phyloP scores from a whole-genome alignment of 2,329 filamentous ascomycete genomes.

The Eutypella sp. region DNA sequence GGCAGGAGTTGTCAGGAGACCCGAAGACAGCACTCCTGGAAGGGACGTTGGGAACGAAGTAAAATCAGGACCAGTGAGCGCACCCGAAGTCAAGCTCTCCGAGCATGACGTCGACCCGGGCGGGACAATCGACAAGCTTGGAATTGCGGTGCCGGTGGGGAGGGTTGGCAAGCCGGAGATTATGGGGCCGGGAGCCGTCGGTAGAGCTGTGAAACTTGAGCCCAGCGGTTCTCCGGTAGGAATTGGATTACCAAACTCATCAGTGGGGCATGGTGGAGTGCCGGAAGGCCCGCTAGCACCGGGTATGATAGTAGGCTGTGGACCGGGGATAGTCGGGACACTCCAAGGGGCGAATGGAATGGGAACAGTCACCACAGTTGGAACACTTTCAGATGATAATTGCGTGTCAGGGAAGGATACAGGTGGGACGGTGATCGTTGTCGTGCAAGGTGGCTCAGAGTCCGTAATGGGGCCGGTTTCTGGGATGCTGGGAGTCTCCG shows the following conservation, averaged over 20 bases:
- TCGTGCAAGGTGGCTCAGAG: background rate
- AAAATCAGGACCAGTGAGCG: background rate
- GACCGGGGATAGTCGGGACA: background rate
- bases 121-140: background rate
- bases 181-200: background rate
- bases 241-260: background rate
- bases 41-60: background rate
- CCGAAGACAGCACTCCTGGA: no score
- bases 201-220: background rate
- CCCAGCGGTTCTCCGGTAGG: no score
- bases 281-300: background rate
- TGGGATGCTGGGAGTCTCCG: no score
- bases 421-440: background rate
- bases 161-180: background rate
- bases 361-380: background rate
- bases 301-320: no score
- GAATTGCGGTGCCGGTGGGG: background rate
- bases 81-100: background rate
- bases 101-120: conserved; percentile 3
- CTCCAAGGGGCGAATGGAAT: background rate
- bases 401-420: background rate
- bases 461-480: conserved; percentile 11
- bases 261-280: background rate
- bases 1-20: background rate
- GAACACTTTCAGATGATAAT: background rate